Evolutionary conservation across 345 rosid genomes (phyloP).

Genomic region (Boechera divaricarpa): DNA sequence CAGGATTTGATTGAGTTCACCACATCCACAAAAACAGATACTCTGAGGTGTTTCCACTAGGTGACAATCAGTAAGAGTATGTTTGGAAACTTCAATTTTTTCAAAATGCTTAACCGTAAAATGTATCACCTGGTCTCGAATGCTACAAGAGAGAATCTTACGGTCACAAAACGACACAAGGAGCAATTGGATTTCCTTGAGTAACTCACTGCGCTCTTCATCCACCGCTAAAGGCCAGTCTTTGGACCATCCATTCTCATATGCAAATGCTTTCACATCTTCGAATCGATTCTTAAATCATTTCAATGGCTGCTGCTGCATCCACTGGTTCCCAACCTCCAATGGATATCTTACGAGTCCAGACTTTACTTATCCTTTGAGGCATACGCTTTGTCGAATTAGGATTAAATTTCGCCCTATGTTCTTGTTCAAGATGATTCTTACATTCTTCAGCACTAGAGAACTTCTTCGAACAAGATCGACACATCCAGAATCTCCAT

Average conservation of each 20-base stretch:
- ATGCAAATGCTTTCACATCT: conserved; percentile 21
- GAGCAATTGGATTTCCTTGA: background rate
- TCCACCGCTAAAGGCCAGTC: conserved; percentile 23
- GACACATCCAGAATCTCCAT: conserved; percentile 31
- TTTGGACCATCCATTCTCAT: conserved; percentile 28
- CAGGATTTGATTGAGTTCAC: conserved; percentile 18
- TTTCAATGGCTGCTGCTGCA: conserved; percentile 9
- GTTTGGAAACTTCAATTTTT: background rate
- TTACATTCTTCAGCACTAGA: background rate
- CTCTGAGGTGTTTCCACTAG: conserved; percentile 19
- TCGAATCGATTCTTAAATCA: conserved; percentile 17
- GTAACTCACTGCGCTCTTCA: conserved; percentile 22
- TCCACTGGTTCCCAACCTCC: conserved; percentile 28
- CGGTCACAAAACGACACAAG: conserved; percentile 2
- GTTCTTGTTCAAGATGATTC: conserved; percentile 22
- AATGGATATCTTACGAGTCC: background rate
- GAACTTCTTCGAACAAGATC: conserved; percentile 13
- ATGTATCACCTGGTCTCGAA: conserved; percentile 15
- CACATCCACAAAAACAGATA: conserved; percentile 15
- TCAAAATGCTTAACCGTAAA: background rate
- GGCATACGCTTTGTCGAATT: background rate
- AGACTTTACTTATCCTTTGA: background rate
- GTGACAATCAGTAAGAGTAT: conserved; percentile 18
- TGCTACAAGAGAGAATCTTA: conserved; percentile 6
- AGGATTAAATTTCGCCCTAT: background rate